Base-by-base conservation (phyloP, 805 yeast genomes). In the Teunomyces panamensis region DNA sequence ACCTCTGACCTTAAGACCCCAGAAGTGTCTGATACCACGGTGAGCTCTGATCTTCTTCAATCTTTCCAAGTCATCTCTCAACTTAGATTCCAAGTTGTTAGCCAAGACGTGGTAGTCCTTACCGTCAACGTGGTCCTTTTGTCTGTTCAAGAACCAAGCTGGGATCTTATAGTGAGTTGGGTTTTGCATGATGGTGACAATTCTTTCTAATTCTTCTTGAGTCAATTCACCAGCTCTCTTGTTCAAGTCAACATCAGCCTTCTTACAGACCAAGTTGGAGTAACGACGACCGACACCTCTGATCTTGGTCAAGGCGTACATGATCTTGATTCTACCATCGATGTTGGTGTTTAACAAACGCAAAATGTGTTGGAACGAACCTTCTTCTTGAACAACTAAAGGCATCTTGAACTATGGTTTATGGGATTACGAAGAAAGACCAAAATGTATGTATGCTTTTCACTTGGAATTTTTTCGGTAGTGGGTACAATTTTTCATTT, bases 281-380 rank as follows among this genome's bases (percentile, higher is more conserved):
- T 92, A 95, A 84, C 99, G 94, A 81, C 98, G 95, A 84, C 99
- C 99, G 71, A 94, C 98, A 91, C 99, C 99, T 84, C 97, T 89
- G 77, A 94, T 95, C 81, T 91, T 87, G 85, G 99, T 91, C 82
- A 94, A 84, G 77, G 99, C 99, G 89, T 91, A 95, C 94, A 94
- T 95, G 79, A 94, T 85, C 87, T 94, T 94, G 85, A 92, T 92
- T 90, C 96, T 91, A 87, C 99, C 99, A 80, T 94, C 99, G 77
- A 94, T 97, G 91, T 94, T 94, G 82, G 99, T 94, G 90, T 95
- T 94, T 81, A 94, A 89, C 84, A 94, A 89, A 92, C 97, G 99
- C 83, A 94, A 88, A 83, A 94, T 94, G 95, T 94, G 99, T 84
- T 95, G 99, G 96, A 95, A 94, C 78, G 94, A 88, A 78, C 96